Conservation (phyloP, 2,329 filamentous ascomycete genomes). For the Colletotrichum tamarilloi region DNA sequence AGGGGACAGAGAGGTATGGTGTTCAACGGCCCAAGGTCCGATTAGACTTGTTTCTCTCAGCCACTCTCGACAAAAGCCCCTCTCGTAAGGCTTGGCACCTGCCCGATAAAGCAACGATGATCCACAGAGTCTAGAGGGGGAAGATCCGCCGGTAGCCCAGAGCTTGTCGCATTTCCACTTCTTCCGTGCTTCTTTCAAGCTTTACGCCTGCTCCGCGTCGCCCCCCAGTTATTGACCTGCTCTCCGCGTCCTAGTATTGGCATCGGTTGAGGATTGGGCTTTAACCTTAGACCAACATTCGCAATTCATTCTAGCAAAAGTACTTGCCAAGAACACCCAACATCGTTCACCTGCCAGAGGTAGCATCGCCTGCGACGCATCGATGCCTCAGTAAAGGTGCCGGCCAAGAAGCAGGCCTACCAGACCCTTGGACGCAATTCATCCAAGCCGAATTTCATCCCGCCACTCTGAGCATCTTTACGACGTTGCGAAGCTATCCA, state of each 20-base stretch:
- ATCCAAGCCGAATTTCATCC: background rate
- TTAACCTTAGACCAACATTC: background rate
- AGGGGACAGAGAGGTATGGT: too few species aligned
- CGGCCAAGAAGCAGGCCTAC: background rate
- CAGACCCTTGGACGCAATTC: background rate
- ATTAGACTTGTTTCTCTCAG: conserved; percentile 17
- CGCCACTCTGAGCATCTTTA: background rate
- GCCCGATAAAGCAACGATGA: conserved; percentile 29
- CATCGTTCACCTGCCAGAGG: conserved; percentile 30
- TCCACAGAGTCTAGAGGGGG: conserved; percentile 13
- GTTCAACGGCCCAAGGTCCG: background rate
- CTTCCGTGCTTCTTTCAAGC: background rate
- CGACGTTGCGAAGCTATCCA: conserved; percentile 1
- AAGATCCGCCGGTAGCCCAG: conserved; percentile 7
- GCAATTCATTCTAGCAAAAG: conserved; percentile 17
- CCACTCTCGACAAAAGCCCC: conserved; percentile 16
- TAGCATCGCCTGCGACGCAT: conserved; percentile 28
- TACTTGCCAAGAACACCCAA: conserved; percentile 28
- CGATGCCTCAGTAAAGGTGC: conserved; percentile 19
- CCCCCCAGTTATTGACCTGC: conserved; percentile 4
- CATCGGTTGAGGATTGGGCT: background rate
- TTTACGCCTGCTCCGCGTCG: conserved; percentile 6
- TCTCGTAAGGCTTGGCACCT: conserved; percentile 33
- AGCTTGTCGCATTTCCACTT: background rate
- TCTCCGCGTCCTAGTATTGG: conserved; percentile 5